Evolutionary conservation across 331 rosid genomes (phyloP).

Genomic region (Acacia pycnantha): DNA sequence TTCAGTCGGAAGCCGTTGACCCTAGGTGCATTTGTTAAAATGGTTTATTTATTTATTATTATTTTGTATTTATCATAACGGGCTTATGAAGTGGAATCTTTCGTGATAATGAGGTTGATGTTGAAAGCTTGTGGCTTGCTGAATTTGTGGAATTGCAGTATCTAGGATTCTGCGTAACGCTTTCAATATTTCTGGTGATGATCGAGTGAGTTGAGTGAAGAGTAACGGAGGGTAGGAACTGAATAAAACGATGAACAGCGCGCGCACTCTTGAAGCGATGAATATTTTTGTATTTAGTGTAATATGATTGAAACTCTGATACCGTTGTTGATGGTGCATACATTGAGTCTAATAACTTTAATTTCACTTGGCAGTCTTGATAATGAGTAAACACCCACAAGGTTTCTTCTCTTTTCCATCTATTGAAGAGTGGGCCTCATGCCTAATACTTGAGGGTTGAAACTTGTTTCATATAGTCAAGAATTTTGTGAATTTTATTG

Average conservation of each 20-base stretch:
- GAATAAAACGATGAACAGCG: neutral
- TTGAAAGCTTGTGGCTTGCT: slow-evolving; percentile 15
- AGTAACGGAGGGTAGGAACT: neutral
- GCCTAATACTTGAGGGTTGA: neutral
- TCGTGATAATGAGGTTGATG: neutral
- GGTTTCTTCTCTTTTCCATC: slow-evolving; percentile 8
- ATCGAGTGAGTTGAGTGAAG: slow-evolving; percentile 13
- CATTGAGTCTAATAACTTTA: neutral
- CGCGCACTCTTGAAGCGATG: neutral
- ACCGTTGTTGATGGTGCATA: neutral
- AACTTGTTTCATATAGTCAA: neutral
- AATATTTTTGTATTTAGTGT: neutral
- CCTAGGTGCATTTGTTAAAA: slow-evolving; percentile 51
- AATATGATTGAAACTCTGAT: neutral
- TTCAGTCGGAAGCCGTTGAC: slow-evolving; percentile 88
- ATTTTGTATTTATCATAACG: neutral
- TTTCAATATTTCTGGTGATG: neutral
- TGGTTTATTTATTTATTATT: neutral
- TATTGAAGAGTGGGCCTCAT: neutral
- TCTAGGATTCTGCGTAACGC: neutral
- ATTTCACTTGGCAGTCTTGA: slow-evolving; percentile 2
- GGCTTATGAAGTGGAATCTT: neutral
- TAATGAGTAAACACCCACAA: neutral
- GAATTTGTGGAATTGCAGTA: neutral
- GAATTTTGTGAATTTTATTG: neutral